Evolutionary conservation across 2,329 filamentous ascomycete species (phyloP), one percentile per base, ranked within the genome.

Genomic region (Alternaria incomplexa): DNA sequence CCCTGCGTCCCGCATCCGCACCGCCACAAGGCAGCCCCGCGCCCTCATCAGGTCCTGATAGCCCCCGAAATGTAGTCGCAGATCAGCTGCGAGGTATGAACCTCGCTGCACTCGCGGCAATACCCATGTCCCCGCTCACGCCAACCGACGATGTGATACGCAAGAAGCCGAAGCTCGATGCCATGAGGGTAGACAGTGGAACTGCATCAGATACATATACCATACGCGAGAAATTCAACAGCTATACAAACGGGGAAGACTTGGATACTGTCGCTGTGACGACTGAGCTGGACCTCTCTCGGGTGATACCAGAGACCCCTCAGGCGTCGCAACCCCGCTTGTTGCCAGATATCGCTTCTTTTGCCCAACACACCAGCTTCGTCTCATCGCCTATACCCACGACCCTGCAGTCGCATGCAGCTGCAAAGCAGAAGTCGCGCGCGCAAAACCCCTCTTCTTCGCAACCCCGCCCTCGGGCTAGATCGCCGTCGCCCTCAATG

Each of bases 161-260:
- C 67, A 80, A 79, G 74, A 79, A 77, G 73, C 76, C 72, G 36
- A 80, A 79, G 67, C 69, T 78, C 53, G 73, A 75, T 52, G 69
- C 62, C 15, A 66, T 69, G 53, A 63, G 69, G 56, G 58, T 65
- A 36, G 71, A 74, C 58, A 71, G 65, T 32, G 66, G 57, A 12
- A 54, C 58, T 12, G 66, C 65, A 25, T 55, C 71, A 58, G 60
- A 61, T 48, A 64, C 64, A 55, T 54, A 67, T 43, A 55, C 62
- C 26, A 48, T 43, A 28, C 58, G 62, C 17, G 46, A 47, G 13
- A 58, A 66, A 4, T 12, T 22, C 4, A 61, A 30, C n/a, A 47
- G 25, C 22, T 51, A 44, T 20, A 53, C 52, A 36, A 50, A 61
- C 13, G 32, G 51, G 25, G 26, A 55, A 13, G 44, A 61, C 20